phyloP scores from a whole-genome alignment of 495 filamentous ascomycete genomes.

The Hyaloscypha bicolor region DNA sequence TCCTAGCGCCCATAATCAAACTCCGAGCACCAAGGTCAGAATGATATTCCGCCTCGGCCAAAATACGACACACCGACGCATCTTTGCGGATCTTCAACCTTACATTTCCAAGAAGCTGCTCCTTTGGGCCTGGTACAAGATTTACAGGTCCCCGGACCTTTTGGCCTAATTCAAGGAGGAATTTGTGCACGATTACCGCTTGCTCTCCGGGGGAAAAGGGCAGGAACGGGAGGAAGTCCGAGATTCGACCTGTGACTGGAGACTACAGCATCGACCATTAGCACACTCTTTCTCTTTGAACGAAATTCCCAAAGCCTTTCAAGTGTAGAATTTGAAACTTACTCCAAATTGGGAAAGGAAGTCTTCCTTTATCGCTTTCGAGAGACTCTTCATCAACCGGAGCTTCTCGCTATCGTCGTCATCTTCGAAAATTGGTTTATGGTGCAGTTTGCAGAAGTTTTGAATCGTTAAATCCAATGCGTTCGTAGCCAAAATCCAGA shows the following conservation, averaged over 20 bases:
- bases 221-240: conserved; percentile 49
- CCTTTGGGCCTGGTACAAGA: conserved; percentile 27
- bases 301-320: no score
- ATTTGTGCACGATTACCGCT: conserved; percentile 47
- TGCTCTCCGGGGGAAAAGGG: conserved; percentile 46
- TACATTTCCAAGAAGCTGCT: conserved; percentile 42
- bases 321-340: conserved; percentile 2
- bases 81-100: conserved; percentile 39
- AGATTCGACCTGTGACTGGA: conserved; percentile 44
- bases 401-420: conserved; percentile 28
- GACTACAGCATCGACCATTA: conserved; percentile 26
- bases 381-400: conserved; percentile 35
- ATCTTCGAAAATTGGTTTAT: conserved; percentile 32
- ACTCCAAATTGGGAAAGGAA: conserved; percentile 37
- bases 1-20: conserved; percentile 29
- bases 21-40: conserved; percentile 44
- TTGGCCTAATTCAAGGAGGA: conserved; percentile 41
- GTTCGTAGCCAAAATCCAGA: conserved; percentile 61
- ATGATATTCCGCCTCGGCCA: conserved; percentile 41
- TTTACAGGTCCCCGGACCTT: conserved; percentile 38
- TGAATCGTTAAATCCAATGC: conserved; percentile 44
- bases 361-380: conserved; percentile 35
- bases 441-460: conserved; percentile 34
- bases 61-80: conserved; percentile 37
- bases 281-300: no score